Percentiles rank a stretch among this genome's conserved stretches.
Conservation (phyloP, 306 rosid genomes). For the Castanea mollissima region DNA sequence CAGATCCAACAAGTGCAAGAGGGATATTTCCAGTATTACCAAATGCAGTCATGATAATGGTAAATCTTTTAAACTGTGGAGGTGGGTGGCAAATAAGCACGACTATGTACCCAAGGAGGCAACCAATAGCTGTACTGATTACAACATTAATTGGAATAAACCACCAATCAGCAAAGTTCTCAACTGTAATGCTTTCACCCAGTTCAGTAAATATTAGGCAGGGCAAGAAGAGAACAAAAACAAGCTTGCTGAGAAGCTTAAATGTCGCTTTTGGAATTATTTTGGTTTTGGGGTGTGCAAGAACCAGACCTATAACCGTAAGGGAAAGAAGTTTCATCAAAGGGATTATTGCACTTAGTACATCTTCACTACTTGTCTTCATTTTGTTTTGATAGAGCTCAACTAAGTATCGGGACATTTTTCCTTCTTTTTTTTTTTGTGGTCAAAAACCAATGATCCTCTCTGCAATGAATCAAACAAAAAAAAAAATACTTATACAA, state of each 20-base stretch:
- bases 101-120: constrained; percentile 64
- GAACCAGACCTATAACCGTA: constrained; percentile 62
- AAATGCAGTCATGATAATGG: constrained; percentile 79
- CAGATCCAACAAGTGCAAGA: constrained; percentile 75
- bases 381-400: constrained; percentile 21
- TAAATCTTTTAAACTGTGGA: constrained; percentile 56
- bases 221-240: constrained; percentile 85
- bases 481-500: neutral
- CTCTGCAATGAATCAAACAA: constrained; percentile 36
- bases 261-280: constrained; percentile 72
- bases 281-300: constrained; percentile 59
- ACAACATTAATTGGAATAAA: constrained; percentile 81
- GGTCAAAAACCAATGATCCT: constrained; percentile 10
- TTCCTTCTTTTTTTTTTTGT: constrained; percentile 11
- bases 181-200: constrained; percentile 64
- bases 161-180: constrained; percentile 71
- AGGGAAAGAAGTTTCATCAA: constrained; percentile 69
- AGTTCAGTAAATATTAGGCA: constrained; percentile 82
- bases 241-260: constrained; percentile 80
- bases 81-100: constrained; percentile 77
- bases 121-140: constrained; percentile 66
- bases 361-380: constrained; percentile 43
- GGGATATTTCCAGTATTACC: constrained; percentile 94
- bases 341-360: constrained; percentile 61
- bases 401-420: constrained; percentile 38